Conservation (phyloP, 768 basidiomycete species). For the Boletus subparvulus region DNA sequence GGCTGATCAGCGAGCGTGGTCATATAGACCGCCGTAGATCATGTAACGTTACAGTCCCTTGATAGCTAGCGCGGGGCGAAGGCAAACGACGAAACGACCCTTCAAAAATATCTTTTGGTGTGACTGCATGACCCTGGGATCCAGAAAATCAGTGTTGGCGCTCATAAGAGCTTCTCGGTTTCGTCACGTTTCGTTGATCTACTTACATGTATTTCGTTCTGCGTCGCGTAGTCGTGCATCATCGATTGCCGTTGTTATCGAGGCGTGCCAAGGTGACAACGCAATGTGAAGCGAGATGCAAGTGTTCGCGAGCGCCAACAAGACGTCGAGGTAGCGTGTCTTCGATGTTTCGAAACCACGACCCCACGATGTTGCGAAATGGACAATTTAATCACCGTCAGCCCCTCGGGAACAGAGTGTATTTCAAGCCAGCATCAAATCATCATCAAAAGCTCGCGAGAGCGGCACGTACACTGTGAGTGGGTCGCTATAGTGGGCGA, state of each 20-base stretch:
- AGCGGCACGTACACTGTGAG: not conserved
- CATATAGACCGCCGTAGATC: slow-evolving; percentile 12
- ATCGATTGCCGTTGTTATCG: not conserved
- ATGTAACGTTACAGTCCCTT: not conserved
- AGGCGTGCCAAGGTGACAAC: not conserved
- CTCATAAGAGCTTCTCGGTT: not conserved
- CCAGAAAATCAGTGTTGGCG: not conserved
- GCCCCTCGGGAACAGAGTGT: not conserved
- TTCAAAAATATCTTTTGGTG: not conserved
- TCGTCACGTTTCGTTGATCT: not conserved
- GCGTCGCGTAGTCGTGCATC: not conserved
- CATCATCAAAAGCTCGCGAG: not conserved
- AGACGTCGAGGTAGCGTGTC: not conserved
- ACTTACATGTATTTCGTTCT: not conserved
- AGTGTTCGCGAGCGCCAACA: not conserved
- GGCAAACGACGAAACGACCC: not conserved
- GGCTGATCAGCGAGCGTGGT: slow-evolving; percentile 14
- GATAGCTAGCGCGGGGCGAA: not conserved
- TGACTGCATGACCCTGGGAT: too few species aligned
- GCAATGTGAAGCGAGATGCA: not conserved
- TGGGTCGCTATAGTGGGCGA: too few species aligned
- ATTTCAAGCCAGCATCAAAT: not conserved
- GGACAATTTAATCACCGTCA: slow-evolving; percentile 10
- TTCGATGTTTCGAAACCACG: slow-evolving; percentile 2
- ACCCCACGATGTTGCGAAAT: not conserved